These are phyloP conservation scores for Pseudomassariella vexata DNA, from an alignment of 2,329 filamentous ascomycete species.

Conservation along the genomic window DNA sequence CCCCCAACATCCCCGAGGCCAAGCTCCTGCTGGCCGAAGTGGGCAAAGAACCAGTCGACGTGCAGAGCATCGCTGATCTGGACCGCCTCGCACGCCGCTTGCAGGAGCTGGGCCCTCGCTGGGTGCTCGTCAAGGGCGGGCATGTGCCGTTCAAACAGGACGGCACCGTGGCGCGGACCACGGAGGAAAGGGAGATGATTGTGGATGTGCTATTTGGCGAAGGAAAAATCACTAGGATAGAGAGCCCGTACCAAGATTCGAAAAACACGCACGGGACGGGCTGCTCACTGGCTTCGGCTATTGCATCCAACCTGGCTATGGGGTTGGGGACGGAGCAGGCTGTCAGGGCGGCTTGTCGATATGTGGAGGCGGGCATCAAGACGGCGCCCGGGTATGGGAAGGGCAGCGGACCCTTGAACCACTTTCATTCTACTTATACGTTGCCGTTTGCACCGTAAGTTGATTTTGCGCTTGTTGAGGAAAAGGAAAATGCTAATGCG, in stretches of 20 bases:
- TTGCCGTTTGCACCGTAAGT: constrained; percentile 63
- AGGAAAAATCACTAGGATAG: constrained; percentile 52
- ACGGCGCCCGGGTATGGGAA: constrained; percentile 57
- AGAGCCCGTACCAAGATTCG: constrained; percentile 65
- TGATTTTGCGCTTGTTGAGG: background rate
- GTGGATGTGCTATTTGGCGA: constrained; percentile 67
- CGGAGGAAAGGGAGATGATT: constrained; percentile 59
- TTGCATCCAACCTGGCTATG: constrained; percentile 65
- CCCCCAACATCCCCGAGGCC: constrained; percentile 75
- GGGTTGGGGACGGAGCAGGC: constrained; percentile 51
- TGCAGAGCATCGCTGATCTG: constrained; percentile 58
- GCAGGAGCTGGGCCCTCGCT: constrained; percentile 64
- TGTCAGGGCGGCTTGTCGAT: constrained; percentile 63
- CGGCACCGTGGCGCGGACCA: constrained; percentile 49
- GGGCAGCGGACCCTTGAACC: constrained; percentile 69
- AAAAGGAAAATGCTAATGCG: background rate
- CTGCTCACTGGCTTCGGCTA: constrained; percentile 83
- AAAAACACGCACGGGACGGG: constrained; percentile 91
- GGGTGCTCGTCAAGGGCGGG: constrained; percentile 85
- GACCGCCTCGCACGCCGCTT: constrained; percentile 63
- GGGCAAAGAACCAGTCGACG: constrained; percentile 30
- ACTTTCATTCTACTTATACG: constrained; percentile 67
- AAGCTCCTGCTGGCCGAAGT: constrained; percentile 54
- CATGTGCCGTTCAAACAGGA: constrained; percentile 73
- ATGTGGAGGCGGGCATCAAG: constrained; percentile 66